Evolutionary conservation across 441 rosid species (phyloP), one percentile per base, ranked within the genome.

Genomic region (Pelargonium fulgidum): DNA sequence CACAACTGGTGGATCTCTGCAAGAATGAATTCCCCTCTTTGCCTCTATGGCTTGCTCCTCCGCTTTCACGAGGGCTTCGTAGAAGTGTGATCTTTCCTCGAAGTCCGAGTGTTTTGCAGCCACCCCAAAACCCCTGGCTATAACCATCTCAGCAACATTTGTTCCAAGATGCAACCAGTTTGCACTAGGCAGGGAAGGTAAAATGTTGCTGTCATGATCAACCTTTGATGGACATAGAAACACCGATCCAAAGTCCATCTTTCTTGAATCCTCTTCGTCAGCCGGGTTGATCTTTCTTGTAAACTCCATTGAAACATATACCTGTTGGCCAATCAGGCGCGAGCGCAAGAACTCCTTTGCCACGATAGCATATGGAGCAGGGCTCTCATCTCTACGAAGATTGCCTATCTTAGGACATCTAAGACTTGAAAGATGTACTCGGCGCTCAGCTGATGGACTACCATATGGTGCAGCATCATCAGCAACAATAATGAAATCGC

Each of bases 191-290:
- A 33, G 39, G 5, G 39, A 33, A 4, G 39, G 39, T 7, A 33
- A 33, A 33, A 33, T 33, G 7, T 33, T 33, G 39, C 7, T 33
- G 39, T 33, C 39, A 33, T 22, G 24, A 22, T 4, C 39, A 5
- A 33, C 7, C 5, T 33, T 33, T 5, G 61, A 5, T 7, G 22
- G 61, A 20, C 22, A 61, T 45, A 89, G 83, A 75, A 94, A 92
- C 62, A 94, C 87, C 29, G 99, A 92, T 63, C 99, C 99, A 74
- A 94, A 94, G 78, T 90, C 94, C 91, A 93, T 88, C 47, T 78
- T 80, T 70, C 93, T 87, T 10, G 86, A 71, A 61, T 90, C 98
- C 63, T 79, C 78, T 73, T 85, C 97, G 22, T 89, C 98, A 7
- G 79, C 84, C 84, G 81, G 76, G 68, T 76, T 64, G 48, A 91